Evolutionary conservation across 2,329 filamentous ascomycete species (phyloP).

Genomic region (Curvularia verruculosa): DNA sequence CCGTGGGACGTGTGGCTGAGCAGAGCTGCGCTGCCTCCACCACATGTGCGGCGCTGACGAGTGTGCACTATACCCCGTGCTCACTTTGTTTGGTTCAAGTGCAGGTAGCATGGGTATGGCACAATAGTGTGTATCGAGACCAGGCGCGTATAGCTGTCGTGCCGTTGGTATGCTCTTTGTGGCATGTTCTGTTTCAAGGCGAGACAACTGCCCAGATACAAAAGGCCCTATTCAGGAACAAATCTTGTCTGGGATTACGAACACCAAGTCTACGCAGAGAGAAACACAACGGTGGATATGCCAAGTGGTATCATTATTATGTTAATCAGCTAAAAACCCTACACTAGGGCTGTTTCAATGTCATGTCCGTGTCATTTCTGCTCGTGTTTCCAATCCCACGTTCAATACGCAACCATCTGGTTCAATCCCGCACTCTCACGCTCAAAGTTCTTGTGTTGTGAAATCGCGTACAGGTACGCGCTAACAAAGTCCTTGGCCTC

Average conservation of each 20-base stretch:
- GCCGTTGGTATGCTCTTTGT: neutral
- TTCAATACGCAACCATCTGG: slow-evolving; percentile 70
- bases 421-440: slow-evolving; percentile 74
- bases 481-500: slow-evolving; percentile 72
- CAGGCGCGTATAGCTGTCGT: neutral
- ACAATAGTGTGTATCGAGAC: neutral
- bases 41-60: neutral
- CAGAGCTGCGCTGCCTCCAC: neutral
- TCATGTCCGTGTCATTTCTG: neutral
- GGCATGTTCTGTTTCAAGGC: neutral
- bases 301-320: neutral
- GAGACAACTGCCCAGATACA: neutral
- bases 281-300: neutral
- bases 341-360: neutral
- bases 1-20: slow-evolving; percentile 15
- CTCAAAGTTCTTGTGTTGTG: slow-evolving; percentile 74
- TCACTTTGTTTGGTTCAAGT: neutral
- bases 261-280: neutral
- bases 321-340: neutral
- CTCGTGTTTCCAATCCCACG: neutral
- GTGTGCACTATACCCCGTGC: neutral
- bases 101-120: neutral
- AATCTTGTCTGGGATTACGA: neutral
- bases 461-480: slow-evolving; percentile 71
- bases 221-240: neutral